Percentiles rank a stretch among this genome's conserved stretches.
Evolutionary conservation across 768 basidiomycete species (phyloP).

Genomic region (Mycena galericulata): DNA sequence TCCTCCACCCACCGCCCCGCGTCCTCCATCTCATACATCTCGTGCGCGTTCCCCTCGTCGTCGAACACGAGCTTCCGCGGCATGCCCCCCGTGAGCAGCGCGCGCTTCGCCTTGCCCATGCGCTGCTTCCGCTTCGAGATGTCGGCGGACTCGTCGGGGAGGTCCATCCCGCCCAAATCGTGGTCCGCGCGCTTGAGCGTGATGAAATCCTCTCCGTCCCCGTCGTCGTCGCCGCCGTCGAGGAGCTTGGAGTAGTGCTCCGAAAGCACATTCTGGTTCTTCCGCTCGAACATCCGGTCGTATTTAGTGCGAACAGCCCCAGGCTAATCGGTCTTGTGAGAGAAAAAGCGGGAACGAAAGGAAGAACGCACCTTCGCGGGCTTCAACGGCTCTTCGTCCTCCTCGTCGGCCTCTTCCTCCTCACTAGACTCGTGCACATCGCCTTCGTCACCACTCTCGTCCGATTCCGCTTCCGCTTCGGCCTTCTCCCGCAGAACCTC

Average conservation of each 20-base stretch:
- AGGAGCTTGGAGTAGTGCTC: conserved; percentile 92
- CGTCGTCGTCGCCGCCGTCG: conserved; percentile 60
- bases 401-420: conserved; percentile 38
- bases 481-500: conserved; percentile 40
- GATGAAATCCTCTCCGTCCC: conserved; percentile 86
- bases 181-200: conserved; percentile 94
- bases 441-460: conserved; percentile 37
- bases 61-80: conserved; percentile 90
- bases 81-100: conserved; percentile 70
- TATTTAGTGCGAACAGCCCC: conserved; percentile 87
- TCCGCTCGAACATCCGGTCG: conserved; percentile 97
- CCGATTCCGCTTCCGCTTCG: conserved; percentile 25
- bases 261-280: conserved; percentile 93
- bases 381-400: conserved; percentile 42
- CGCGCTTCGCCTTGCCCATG: conserved; percentile 79
- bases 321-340: conserved; percentile 15
- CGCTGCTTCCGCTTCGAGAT: conserved; percentile 92
- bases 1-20: conserved; percentile 77
- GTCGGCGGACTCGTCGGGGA: conserved; percentile 50
- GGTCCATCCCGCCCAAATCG: conserved; percentile 56
- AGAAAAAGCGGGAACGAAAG: not conserved
- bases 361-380: conserved; percentile 53
- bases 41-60: conserved; percentile 84
- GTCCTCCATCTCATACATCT: conserved; percentile 86
- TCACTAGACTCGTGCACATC: conserved; percentile 31